Conservation (phyloP, 345 rosid species). For the Geranium brycei region DNA sequence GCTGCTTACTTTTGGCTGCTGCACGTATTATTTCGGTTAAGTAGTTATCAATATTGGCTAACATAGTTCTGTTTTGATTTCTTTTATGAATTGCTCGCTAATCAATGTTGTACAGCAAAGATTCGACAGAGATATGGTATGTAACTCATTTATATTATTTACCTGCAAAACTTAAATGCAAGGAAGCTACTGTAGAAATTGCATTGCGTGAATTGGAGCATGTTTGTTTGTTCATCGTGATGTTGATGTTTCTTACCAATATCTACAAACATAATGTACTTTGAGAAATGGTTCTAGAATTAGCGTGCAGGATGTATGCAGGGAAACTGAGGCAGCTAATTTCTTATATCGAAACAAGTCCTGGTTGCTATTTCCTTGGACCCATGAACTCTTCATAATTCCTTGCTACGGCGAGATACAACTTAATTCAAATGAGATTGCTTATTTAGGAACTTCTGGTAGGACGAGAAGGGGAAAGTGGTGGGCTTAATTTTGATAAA, state of each 20-base stretch:
- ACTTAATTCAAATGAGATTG: too few relatives aligned
- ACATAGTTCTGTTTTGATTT: conserved; percentile 6
- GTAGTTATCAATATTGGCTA: background rate
- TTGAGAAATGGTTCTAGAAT: conserved; percentile 21
- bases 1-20: conserved; percentile 88
- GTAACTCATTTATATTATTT: conserved; percentile 9
- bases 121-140: conserved; percentile 77
- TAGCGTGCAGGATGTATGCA: conserved; percentile 13
- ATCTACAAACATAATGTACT: conserved; percentile 18
- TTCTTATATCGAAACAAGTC: conserved; percentile 44
- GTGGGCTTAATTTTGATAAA: too few relatives aligned
- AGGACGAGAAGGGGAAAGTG: too few relatives aligned
- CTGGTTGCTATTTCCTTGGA: conserved; percentile 54
- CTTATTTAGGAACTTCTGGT: too few relatives aligned
- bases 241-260: conserved; percentile 34
- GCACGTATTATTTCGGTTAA: conserved; percentile 38
- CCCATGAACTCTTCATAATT: conserved; percentile 18
- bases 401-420: too few relatives aligned
- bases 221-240: conserved; percentile 51
- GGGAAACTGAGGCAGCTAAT: conserved; percentile 7
- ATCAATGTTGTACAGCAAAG: conserved; percentile 25
- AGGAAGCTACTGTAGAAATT: background rate
- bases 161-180: too few relatives aligned
- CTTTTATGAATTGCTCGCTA: conserved; percentile 14
- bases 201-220: background rate